Percentiles rank a stretch among this genome's conserved stretches.
phyloP scores from a whole-genome alignment of 2,329 filamentous ascomycete genomes.

The Aspergillus sp. region DNA sequence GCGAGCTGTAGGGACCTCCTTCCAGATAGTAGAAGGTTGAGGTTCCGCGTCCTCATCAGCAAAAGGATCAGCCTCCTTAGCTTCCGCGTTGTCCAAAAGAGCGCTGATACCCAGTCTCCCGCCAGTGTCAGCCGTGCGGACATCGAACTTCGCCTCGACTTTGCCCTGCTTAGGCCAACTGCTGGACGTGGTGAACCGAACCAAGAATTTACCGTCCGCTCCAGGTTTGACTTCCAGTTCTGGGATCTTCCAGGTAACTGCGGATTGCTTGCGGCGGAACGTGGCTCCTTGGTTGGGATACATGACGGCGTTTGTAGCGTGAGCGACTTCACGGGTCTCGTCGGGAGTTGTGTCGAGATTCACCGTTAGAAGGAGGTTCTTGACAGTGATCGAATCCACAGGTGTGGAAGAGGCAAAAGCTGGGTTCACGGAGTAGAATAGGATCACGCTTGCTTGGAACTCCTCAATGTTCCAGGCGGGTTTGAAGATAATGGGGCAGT shows the following conservation, averaged over 20 bases:
- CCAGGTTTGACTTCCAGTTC: conserved; percentile 48
- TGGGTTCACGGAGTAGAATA: conserved; percentile 80
- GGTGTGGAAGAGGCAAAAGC: conserved; percentile 45
- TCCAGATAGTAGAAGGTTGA: conserved; percentile 49
- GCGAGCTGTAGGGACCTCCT: conserved; percentile 56
- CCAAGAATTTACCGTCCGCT: conserved; percentile 67
- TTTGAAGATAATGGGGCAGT: conserved; percentile 66
- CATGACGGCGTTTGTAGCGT: conserved; percentile 40
- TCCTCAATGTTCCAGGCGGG: conserved; percentile 78
- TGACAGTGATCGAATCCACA: conserved; percentile 50
- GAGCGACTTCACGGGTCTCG: conserved; percentile 34
- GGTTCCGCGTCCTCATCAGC: conserved; percentile 37
- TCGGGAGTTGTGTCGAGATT: conserved; percentile 35
- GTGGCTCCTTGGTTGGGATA: conserved; percentile 38
- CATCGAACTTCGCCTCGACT: conserved; percentile 79
- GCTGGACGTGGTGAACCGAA: conserved; percentile 69
- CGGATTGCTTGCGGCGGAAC: conserved; percentile 41
- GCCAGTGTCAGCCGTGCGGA: conserved; percentile 48
- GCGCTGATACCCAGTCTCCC: conserved; percentile 60
- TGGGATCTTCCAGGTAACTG: conserved; percentile 40
- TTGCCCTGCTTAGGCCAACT: conserved; percentile 64
- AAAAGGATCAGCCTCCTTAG: conserved; percentile 40
- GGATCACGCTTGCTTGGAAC: conserved; percentile 75
- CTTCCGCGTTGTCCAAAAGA: conserved; percentile 17
- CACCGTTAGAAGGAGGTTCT: conserved; percentile 69